Conservation (phyloP, 257 asterid species). For the Capsicum pubescens region DNA sequence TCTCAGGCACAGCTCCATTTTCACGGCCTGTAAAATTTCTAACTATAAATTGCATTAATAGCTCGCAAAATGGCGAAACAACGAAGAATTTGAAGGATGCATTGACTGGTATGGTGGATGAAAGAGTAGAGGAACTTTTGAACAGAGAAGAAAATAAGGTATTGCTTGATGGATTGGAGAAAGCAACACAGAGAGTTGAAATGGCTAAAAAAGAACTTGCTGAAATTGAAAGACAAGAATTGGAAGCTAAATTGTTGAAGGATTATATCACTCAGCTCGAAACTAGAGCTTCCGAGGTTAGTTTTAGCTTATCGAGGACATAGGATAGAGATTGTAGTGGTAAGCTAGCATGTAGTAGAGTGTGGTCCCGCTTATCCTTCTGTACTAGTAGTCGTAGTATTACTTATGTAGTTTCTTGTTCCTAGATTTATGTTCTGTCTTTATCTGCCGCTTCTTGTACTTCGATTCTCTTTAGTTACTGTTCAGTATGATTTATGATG, state of each 20-base stretch:
- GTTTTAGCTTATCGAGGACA: too few species aligned
- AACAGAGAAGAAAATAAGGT: slow-evolving; percentile 79
- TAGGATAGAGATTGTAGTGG: too few species aligned
- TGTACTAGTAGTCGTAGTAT: too few species aligned
- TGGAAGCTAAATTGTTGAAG: slow-evolving; percentile 61
- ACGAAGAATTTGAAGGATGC: slow-evolving; percentile 52
- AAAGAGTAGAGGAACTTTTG: slow-evolving; percentile 67
- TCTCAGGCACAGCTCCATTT: slow-evolving; percentile 29
- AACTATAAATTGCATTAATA: slow-evolving; percentile 57
- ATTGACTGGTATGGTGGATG: slow-evolving; percentile 74
- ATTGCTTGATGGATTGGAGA: slow-evolving; percentile 74
- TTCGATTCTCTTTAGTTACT: too few species aligned
- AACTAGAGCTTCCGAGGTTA: slow-evolving; percentile 73
- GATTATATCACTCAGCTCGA: slow-evolving; percentile 76
- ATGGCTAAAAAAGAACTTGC: slow-evolving; percentile 74
- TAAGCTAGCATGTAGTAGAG: too few species aligned
- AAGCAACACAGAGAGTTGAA: slow-evolving; percentile 82
- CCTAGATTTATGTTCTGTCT: too few species aligned
- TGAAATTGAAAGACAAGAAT: slow-evolving; percentile 76
- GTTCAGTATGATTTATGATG: too few species aligned
- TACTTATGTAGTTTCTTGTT: too few species aligned
- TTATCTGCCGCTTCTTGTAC: too few species aligned
- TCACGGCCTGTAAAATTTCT: slow-evolving; percentile 32
- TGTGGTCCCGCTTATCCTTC: too few species aligned
- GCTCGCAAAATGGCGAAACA: slow-evolving; percentile 38